A percentile compares a stretch with the other conserved stretches of the same genome.
Evolutionary conservation across 257 asterid genomes (phyloP).

Genomic region (Paraleonurus japonicus): DNA sequence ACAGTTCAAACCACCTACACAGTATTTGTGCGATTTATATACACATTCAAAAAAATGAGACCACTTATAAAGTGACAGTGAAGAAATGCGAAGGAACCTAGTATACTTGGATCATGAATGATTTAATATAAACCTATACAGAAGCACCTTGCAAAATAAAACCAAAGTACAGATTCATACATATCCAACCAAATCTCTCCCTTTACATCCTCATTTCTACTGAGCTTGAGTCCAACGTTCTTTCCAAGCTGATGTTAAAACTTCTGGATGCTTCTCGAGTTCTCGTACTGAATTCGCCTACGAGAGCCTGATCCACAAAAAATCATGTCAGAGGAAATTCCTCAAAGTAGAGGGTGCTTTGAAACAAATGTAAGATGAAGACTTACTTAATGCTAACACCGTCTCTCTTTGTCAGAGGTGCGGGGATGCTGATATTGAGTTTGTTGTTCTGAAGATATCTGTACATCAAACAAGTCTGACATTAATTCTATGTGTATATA

Average conservation of each 20-base stretch:
- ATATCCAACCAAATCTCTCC: slow-evolving; percentile 14
- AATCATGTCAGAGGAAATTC: background rate
- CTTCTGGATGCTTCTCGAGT: background rate
- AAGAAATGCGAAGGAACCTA: background rate
- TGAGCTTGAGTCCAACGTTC: too few species aligned
- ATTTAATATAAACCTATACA: too few species aligned
- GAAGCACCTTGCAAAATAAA: too few species aligned
- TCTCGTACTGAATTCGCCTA: slow-evolving; percentile 24
- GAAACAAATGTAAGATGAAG: background rate
- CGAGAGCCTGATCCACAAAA: slow-evolving; percentile 35
- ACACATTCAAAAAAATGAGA: background rate
- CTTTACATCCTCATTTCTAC: slow-evolving; percentile 1
- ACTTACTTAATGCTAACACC: slow-evolving; percentile 49
- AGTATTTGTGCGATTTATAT: too few species aligned
- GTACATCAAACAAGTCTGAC: slow-evolving; percentile 19
- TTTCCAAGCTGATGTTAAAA: background rate
- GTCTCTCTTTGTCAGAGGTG: slow-evolving; percentile 37
- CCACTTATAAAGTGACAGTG: background rate
- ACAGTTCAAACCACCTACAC: too few species aligned
- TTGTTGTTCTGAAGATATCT: slow-evolving; percentile 77
- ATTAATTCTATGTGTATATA: too few species aligned
- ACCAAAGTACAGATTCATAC: background rate
- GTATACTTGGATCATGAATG: background rate
- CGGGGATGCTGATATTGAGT: slow-evolving; percentile 47
- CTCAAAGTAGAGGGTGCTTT: background rate